Evolutionary conservation across 345 rosid genomes (phyloP).

Genomic region (Corchorus capsularis): DNA sequence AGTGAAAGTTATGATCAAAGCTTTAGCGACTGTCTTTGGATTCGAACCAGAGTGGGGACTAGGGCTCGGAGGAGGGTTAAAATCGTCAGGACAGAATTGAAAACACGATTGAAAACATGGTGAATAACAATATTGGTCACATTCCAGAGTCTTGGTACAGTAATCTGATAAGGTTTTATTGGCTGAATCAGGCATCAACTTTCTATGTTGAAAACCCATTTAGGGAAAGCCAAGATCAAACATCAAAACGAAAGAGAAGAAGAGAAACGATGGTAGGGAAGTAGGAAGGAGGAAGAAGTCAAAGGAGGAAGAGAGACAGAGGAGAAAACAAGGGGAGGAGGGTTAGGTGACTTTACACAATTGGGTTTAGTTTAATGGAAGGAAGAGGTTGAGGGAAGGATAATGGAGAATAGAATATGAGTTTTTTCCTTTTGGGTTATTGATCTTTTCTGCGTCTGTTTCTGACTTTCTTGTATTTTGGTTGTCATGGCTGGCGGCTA

Average conservation of each 20-base stretch:
- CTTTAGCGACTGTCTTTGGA: constrained; percentile 11
- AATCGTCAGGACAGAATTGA: not conserved
- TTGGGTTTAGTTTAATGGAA: not conserved
- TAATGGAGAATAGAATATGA: not conserved
- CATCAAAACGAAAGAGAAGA: not conserved
- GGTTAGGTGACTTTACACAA: not conserved
- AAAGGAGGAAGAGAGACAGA: not conserved
- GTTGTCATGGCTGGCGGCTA: not conserved
- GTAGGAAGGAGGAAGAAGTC: not conserved
- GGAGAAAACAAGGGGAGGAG: not conserved
- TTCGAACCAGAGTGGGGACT: not conserved
- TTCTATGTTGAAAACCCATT: constrained; percentile 27
- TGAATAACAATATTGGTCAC: not conserved
- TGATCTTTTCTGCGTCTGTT: not conserved
- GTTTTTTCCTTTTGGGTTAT: not conserved
- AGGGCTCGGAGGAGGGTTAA: constrained; percentile 17
- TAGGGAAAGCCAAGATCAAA: not conserved
- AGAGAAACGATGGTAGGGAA: not conserved
- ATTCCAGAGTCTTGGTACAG: not conserved
- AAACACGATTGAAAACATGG: not conserved
- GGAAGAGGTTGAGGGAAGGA: not conserved
- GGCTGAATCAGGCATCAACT: constrained; percentile 1
- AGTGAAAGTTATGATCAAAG: constrained; percentile 34
- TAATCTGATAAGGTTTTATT: not conserved
- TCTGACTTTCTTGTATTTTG: constrained; percentile 7